Base-by-base conservation (phyloP, 305 asterid species). In the Rubia occidens region DNA sequence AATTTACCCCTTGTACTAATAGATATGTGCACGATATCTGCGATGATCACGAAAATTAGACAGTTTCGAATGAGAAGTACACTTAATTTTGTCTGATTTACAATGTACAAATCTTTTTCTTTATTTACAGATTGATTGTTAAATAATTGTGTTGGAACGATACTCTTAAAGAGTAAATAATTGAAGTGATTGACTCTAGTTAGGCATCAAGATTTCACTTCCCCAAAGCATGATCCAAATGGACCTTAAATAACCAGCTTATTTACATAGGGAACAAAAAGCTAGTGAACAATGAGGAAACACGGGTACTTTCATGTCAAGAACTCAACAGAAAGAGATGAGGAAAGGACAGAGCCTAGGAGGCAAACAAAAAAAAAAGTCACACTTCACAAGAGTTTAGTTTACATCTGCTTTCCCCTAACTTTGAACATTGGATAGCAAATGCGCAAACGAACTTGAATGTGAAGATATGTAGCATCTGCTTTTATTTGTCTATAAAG, bases 381-480 rank as follows among this genome's bases (percentile, higher is more conserved):
- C 54, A 65, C 79, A 73, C 26, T 71, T 73, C 75, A 76, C 78
- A 67, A 62, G 40, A 55, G 72, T 65, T 71, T 39, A 24, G 26
- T 24, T 24, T 24, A 24, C 62, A 60, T 72, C 63, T 60, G 26
- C 70, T 21, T 55, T 45, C 56, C 55, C 66, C 72, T 53, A 66
- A 72, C 68, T 69, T 61, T 58, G 72, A 77, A 75, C 53, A 37
- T 4, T 68, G 68, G 59, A 58, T 43, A 72, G 71, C 70, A 66
- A 60, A 60, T 24, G 69, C 66, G 56, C 59, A 60, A 64, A 69
- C 74, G 49, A 63, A 69, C 67, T 67, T 62, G 70, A 68, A 58
- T 55, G 76, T 47, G 66, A 65, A 15, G 24, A 56, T 10, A 9
- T 17, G 63, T 20, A 58, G 63, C 63, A 58, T 58, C 37, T 7